Conservation (phyloP, 805 yeast genomes). For the Ogataea corticis region DNA sequence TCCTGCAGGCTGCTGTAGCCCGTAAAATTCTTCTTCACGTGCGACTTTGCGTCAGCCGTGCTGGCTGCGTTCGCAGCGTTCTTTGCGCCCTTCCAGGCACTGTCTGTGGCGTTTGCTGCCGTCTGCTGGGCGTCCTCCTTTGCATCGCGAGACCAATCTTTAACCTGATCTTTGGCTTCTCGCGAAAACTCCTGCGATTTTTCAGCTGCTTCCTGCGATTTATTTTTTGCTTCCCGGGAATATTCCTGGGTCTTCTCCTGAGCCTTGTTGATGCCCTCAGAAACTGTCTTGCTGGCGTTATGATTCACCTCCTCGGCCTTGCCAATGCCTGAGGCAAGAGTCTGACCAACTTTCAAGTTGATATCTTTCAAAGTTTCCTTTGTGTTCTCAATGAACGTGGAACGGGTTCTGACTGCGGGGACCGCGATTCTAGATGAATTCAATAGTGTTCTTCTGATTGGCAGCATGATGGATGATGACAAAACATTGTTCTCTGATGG, state of each 20-base stretch:
- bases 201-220: constrained; percentile 3
- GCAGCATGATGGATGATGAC: no score
- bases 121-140: background rate
- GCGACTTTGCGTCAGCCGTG: background rate
- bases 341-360: constrained; percentile 39
- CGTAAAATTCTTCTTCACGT: constrained; percentile 10
- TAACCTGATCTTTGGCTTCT: background rate
- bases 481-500: no score
- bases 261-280: constrained; percentile 41
- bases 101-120: constrained; percentile 4
- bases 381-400: constrained; percentile 21
- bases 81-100: background rate
- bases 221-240: constrained; percentile 3
- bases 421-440: background rate
- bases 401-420: constrained; percentile 1
- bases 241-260: constrained; percentile 25
- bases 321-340: constrained; percentile 42
- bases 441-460: background rate
- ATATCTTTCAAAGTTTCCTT: constrained; percentile 25
- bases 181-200: background rate
- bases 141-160: constrained; percentile 6
- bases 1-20: constrained; percentile 45
- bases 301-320: constrained; percentile 35
- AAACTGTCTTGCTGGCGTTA: constrained; percentile 30
- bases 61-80: background rate